Conservation (phyloP, 306 rosid genomes). For the Lathyrus sativus region DNA sequence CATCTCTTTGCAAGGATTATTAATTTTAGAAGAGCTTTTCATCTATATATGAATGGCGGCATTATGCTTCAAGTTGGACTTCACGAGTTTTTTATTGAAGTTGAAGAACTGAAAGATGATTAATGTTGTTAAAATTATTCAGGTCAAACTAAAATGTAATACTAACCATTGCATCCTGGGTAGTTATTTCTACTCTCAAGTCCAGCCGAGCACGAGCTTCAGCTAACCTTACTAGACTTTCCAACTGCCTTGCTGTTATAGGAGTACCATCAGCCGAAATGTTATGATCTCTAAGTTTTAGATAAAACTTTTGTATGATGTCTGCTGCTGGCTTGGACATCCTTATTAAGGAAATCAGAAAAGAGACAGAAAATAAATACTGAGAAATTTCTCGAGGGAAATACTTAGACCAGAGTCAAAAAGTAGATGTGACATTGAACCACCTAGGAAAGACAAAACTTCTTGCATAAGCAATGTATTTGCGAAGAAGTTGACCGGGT, state of each 20-base stretch:
- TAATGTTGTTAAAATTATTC: slow-evolving; percentile 21
- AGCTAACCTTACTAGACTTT: slow-evolving; percentile 93
- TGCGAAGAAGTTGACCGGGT: slow-evolving; percentile 88
- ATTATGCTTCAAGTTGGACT: slow-evolving; percentile 31
- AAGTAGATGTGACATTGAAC: slow-evolving; percentile 36
- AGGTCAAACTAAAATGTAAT: slow-evolving; percentile 25
- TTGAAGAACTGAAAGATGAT: slow-evolving; percentile 13
- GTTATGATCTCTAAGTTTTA: slow-evolving; percentile 73
- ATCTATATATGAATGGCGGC: not conserved
- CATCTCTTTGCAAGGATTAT: not conserved
- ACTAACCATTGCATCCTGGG: slow-evolving; percentile 87
- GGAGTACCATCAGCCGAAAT: slow-evolving; percentile 90
- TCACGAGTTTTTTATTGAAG: slow-evolving; percentile 3
- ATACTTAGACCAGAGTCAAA: slow-evolving; percentile 31
- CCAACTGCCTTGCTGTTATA: slow-evolving; percentile 93
- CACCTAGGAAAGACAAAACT: slow-evolving; percentile 85
- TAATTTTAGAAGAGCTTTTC: not conserved
- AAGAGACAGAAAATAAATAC: slow-evolving; percentile 28
- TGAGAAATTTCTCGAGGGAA: slow-evolving; percentile 33
- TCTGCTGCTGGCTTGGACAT: slow-evolving; percentile 90
- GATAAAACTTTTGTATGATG: slow-evolving; percentile 84
- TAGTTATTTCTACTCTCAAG: slow-evolving; percentile 81
- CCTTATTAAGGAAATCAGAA: slow-evolving; percentile 50
- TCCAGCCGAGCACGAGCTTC: slow-evolving; percentile 94
- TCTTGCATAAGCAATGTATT: slow-evolving; percentile 91